Percentiles rank a stretch among this genome's conserved stretches.
Conservation (phyloP, 495 filamentous ascomycete species). For the Penicillium diatomitis region DNA sequence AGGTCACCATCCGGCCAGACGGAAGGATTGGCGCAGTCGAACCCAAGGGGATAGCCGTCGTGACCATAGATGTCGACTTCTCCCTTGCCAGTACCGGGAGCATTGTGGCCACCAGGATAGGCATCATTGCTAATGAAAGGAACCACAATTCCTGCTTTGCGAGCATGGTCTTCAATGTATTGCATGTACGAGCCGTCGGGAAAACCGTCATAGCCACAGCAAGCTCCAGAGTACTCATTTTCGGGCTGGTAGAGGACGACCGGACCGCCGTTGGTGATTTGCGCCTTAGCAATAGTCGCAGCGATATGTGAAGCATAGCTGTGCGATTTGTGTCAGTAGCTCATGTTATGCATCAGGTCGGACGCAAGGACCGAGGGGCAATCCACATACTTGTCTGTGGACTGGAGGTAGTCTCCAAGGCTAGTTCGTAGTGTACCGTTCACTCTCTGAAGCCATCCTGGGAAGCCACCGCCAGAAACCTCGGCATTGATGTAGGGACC, state of each 20-base stretch:
- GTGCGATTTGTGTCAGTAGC: too few relatives aligned
- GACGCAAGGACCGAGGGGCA: not conserved
- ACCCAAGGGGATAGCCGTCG: slow-evolving; percentile 63
- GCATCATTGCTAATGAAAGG: slow-evolving; percentile 75
- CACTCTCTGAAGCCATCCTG: slow-evolving; percentile 57
- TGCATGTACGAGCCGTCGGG: slow-evolving; percentile 59
- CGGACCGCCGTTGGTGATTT: slow-evolving; percentile 72
- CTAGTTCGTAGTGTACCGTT: slow-evolving; percentile 51
- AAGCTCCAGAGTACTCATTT: slow-evolving; percentile 59
- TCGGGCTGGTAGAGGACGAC: slow-evolving; percentile 72
- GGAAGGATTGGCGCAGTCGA: slow-evolving; percentile 46
- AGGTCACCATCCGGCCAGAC: slow-evolving; percentile 40
- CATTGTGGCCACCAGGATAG: slow-evolving; percentile 46
- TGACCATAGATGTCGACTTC: slow-evolving; percentile 73
- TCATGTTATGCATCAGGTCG: too few relatives aligned
- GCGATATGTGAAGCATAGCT: slow-evolving; percentile 40
- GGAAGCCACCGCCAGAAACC: slow-evolving; percentile 52
- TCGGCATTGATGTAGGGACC: slow-evolving; percentile 65
- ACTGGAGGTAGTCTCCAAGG: slow-evolving; percentile 50
- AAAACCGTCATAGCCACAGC: slow-evolving; percentile 29
- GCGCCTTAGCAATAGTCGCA: slow-evolving; percentile 57
- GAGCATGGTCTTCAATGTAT: slow-evolving; percentile 57
- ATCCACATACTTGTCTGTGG: slow-evolving; percentile 47
- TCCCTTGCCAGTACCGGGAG: slow-evolving; percentile 53
- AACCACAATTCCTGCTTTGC: slow-evolving; percentile 60